Evolutionary conservation across 2,329 filamentous ascomycete genomes (phyloP).

Genomic region (Penicillium expansum): DNA sequence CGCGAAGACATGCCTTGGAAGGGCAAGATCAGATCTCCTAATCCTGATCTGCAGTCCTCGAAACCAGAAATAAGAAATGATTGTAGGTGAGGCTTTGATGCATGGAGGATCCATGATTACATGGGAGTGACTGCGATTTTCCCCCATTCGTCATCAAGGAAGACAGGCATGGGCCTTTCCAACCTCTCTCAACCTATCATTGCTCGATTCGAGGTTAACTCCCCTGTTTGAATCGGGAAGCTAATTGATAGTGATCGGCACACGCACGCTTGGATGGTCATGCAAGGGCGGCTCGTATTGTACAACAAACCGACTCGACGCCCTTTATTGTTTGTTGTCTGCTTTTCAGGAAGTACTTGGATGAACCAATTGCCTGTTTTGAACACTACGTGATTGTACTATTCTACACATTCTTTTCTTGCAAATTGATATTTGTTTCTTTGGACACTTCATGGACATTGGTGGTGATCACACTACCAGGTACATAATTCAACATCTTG

Average conservation of each 20-base stretch:
- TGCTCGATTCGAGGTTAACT: constrained; percentile 1
- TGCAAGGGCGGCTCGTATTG: constrained; percentile 17
- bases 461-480: constrained; percentile 6
- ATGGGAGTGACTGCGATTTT: background rate
- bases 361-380: background rate
- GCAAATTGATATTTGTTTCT: constrained; percentile 3
- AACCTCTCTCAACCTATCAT: constrained; percentile 1
- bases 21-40: background rate
- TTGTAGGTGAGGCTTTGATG: background rate
- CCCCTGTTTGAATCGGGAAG: constrained; percentile 6
- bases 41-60: constrained; percentile 4
- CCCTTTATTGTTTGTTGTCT: background rate
- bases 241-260: constrained; percentile 13
- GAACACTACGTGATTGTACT: constrained; percentile 13
- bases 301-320: constrained; percentile 8
- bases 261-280: constrained; percentile 8
- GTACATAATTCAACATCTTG: constrained; percentile 16
- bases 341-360: constrained; percentile 3
- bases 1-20: background rate
- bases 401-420: constrained; percentile 9
- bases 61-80: background rate
- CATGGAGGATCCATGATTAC: background rate
- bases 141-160: constrained; percentile 13
- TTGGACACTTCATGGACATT: constrained; percentile 8
- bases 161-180: constrained; percentile 6